phyloP scores from a whole-genome alignment of 805 yeast species.

The Pichia ethanolica region DNA sequence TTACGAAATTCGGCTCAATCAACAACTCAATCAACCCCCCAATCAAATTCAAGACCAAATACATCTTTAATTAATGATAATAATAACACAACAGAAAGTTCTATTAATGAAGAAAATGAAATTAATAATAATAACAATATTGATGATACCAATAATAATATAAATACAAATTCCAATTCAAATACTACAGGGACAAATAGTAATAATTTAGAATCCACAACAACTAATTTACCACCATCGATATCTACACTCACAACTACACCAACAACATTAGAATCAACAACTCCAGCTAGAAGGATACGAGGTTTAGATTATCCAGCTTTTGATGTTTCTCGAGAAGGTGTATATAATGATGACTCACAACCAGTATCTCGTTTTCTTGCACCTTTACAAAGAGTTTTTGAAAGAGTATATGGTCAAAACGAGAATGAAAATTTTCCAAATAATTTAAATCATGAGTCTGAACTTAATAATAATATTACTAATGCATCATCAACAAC shows the following conservation, averaged over 20 bases:
- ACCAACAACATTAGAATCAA: too few species aligned
- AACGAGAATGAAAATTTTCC: neutral
- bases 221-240: too few species aligned
- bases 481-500: neutral
- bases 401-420: conserved; percentile 9
- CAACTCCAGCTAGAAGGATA: conserved; percentile 11
- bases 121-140: neutral
- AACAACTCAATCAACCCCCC: too few species aligned
- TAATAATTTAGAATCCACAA: too few species aligned
- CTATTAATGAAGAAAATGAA: neutral
- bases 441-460: neutral
- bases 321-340: conserved; percentile 29
- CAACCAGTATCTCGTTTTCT: conserved; percentile 19
- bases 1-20: neutral
- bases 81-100: neutral
- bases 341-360: conserved; percentile 22
- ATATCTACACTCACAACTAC: too few species aligned
- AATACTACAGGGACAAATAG: too few species aligned
- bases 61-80: neutral
- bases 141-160: neutral
- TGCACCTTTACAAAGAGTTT: conserved; percentile 20
- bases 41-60: too few species aligned
- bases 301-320: conserved; percentile 31
- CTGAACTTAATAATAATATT: neutral
- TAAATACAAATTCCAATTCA: neutral